Percentiles rank a stretch among this genome's conserved stretches.
Conservation (phyloP, 1,139 yeast species). For the Arxiozyma telluris region DNA sequence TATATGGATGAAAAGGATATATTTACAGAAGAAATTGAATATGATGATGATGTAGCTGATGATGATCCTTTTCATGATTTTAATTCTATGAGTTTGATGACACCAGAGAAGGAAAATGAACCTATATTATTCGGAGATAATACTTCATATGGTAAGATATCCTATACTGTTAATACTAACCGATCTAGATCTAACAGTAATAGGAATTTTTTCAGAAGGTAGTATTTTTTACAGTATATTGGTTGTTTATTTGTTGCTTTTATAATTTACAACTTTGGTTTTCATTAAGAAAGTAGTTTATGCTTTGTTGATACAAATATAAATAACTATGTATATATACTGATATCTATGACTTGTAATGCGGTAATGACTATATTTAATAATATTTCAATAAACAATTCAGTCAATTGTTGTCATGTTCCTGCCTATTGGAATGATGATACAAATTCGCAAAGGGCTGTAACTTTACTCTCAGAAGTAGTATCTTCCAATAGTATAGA, state of each 20-base stretch:
- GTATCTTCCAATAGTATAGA: neutral
- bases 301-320: neutral
- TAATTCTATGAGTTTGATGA: constrained; percentile 77
- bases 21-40: constrained; percentile 31
- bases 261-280: neutral
- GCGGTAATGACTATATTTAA: neutral
- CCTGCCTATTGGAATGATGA: neutral
- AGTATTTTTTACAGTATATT: constrained; percentile 15
- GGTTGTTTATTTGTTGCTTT: too few relatives aligned
- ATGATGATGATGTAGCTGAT: constrained; percentile 28
- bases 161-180: constrained; percentile 46
- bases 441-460: neutral
- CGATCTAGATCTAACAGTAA: constrained; percentile 34
- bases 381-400: neutral
- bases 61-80: constrained; percentile 82
- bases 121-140: constrained; percentile 44
- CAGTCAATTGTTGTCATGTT: too few relatives aligned
- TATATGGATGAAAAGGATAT: constrained; percentile 35
- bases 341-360: neutral
- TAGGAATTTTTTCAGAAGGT: constrained; percentile 34
- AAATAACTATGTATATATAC: constrained; percentile 16
- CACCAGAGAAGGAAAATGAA: constrained; percentile 46
- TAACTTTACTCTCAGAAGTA: neutral
- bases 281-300: neutral
- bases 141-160: constrained; percentile 54